Evolutionary conservation across 2,329 filamentous ascomycete genomes (phyloP).

Genomic region (Pseudocercospora cruenta): DNA sequence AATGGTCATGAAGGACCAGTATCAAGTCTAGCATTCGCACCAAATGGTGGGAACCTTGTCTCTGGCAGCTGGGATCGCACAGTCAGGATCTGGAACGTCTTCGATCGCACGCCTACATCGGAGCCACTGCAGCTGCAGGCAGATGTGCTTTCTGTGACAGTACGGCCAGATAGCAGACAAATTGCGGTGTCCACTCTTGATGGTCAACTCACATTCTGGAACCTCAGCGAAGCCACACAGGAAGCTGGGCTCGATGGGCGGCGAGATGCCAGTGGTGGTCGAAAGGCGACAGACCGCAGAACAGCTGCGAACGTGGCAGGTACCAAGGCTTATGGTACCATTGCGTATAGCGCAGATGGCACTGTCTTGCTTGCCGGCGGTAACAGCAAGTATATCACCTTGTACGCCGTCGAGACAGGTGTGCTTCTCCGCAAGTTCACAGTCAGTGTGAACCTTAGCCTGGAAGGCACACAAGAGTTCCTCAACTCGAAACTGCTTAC

Average conservation of each 20-base stretch:
- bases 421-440: constrained; percentile 93
- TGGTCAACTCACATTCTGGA: constrained; percentile 95
- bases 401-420: constrained; percentile 93
- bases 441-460: constrained; percentile 90
- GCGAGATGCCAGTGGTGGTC: constrained; percentile 88
- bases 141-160: constrained; percentile 82
- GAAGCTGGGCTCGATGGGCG: constrained; percentile 84
- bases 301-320: constrained; percentile 89
- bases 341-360: constrained; percentile 90
- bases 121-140: constrained; percentile 91
- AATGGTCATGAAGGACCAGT: constrained; percentile 94
- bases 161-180: constrained; percentile 88
- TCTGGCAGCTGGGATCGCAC: constrained; percentile 97
- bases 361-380: constrained; percentile 87
- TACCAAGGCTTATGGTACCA: constrained; percentile 86
- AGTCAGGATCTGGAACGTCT: constrained; percentile 94
- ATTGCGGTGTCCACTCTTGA: constrained; percentile 90
- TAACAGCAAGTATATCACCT: constrained; percentile 97
- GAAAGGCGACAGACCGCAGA: constrained; percentile 82
- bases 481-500: constrained; percentile 90
- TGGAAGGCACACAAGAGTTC: constrained; percentile 96
- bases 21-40: constrained; percentile 83
- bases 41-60: constrained; percentile 79
- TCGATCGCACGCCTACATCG: constrained; percentile 89
- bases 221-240: constrained; percentile 83